Evolutionary conservation across 108 stramenopile genomes (phyloP), one percentile per base, ranked within the genome.

Genomic region (Pseudonitzschia pungens): DNA sequence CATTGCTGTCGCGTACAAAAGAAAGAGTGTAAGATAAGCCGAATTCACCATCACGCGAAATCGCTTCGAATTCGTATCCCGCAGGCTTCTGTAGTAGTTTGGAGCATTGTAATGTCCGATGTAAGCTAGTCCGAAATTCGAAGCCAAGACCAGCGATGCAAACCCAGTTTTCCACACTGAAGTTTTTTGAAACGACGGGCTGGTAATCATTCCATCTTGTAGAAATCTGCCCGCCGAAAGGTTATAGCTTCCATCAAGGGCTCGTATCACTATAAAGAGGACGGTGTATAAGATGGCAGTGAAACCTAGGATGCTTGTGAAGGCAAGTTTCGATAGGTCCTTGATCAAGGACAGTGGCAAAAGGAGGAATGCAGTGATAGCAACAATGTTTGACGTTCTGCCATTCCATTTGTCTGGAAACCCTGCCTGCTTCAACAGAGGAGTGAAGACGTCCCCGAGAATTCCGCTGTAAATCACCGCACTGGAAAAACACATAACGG

Each of bases 101-200:
- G 87, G 84, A 43, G 83, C 81, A 70, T 87, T 87, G 73, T 87
- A 87, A 74, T 87, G 87, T 0, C 83, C 83, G 64, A 87, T 83
- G 69, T 62, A 70, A 27, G 76, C 68, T 26, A 85, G 51, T 14
- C 86, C 87, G 11, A 87, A 74, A 60, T 81, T 84, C 24, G 80
- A 77, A n/a, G 60, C 66, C 65, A 87, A 55, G 26, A 87, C 84
- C 11, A 87, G 70, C 0, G 83, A 73, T 28, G 70, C 78, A 52
- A 87, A 83, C 57, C 77, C 82, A 28, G 84, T 50, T 22, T 77
- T 70, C 80, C 78, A 80, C 40, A 84, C 44, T 4, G 84, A 75
- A 4, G 70, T 52, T 48, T 73, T 76, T 32, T 70, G 55, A 56
- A 87, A 84, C 18, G 76, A 40, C 5, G 82, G 82, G 14, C 59